Conservation (phyloP, 805 yeast genomes). For the Barnettozyma salicaria region DNA sequence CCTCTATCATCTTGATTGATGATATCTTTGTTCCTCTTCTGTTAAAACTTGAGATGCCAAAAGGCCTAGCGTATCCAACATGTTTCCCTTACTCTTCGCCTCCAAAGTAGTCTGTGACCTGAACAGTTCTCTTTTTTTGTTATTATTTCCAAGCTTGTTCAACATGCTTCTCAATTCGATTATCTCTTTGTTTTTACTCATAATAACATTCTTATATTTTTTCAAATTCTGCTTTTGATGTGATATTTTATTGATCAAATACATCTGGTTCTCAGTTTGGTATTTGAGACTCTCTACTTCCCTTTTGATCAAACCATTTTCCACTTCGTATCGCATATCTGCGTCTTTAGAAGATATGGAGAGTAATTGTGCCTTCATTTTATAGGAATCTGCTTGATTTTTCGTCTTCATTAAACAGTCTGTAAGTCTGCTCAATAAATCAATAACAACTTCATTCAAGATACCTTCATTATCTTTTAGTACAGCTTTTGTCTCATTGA, state of each 20-base stretch:
- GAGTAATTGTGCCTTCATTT: constrained; percentile 34
- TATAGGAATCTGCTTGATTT: constrained; percentile 30
- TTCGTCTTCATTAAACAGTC: constrained; percentile 22
- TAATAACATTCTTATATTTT: constrained; percentile 39
- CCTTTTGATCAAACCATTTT: constrained; percentile 37
- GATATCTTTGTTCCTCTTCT: constrained; percentile 25
- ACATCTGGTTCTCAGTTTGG: constrained; percentile 29
- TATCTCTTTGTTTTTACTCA: constrained; percentile 40
- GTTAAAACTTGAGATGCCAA: constrained; percentile 48
- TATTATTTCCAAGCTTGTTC: constrained; percentile 5
- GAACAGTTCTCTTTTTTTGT: constrained; percentile 13
- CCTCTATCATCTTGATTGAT: not conserved
- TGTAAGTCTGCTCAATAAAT: constrained; percentile 18
- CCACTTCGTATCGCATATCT: constrained; percentile 43
- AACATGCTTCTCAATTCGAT: constrained; percentile 28
- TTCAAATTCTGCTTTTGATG: constrained; percentile 37
- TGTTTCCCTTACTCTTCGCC: constrained; percentile 13
- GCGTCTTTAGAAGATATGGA: constrained; percentile 39
- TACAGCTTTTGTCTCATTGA: constrained; percentile 3
- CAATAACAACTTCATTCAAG: constrained; percentile 10
- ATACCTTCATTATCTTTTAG: not conserved
- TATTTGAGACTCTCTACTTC: constrained; percentile 39
- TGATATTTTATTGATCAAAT: constrained; percentile 33
- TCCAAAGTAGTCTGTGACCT: constrained; percentile 9
- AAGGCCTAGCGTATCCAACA: constrained; percentile 46